Evolutionary conservation across 2,329 filamentous ascomycete species (phyloP).

Genomic region (Botrytis elliptica): DNA sequence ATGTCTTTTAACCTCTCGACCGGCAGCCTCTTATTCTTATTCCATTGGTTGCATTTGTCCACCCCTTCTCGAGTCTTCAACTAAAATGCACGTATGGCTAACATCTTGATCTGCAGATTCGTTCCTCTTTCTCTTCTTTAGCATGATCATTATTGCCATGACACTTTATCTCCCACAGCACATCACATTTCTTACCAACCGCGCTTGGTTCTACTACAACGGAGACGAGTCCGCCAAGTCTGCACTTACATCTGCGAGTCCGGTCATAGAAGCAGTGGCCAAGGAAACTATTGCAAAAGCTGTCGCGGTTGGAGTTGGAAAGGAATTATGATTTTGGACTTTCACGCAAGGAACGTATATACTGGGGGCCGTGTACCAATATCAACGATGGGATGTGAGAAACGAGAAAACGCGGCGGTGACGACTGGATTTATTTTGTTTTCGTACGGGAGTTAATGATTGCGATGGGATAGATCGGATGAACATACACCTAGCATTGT

Average conservation of each 20-base stretch:
- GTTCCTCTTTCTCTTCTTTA: slow-evolving; percentile 84
- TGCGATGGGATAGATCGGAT: slow-evolving; percentile 9
- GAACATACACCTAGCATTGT: slow-evolving; percentile 5
- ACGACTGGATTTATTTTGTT: slow-evolving; percentile 9
- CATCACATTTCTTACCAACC: slow-evolving; percentile 74
- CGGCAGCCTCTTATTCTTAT: neutral
- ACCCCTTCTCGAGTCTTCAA: neutral
- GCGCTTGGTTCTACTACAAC: slow-evolving; percentile 92
- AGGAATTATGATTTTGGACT: slow-evolving; percentile 31
- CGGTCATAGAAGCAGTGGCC: slow-evolving; percentile 29
- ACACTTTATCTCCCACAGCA: slow-evolving; percentile 94
- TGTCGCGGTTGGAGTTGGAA: slow-evolving; percentile 27
- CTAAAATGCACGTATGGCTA: neutral
- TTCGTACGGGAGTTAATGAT: slow-evolving; percentile 11
- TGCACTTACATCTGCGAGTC: slow-evolving; percentile 29
- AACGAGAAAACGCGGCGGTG: neutral
- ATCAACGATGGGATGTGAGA: slow-evolving; percentile 9
- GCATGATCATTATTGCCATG: slow-evolving; percentile 80
- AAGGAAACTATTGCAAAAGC: slow-evolving; percentile 33
- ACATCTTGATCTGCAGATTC: slow-evolving; percentile 61
- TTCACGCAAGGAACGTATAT: neutral
- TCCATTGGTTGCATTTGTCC: neutral
- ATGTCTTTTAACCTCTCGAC: slow-evolving; percentile 41
- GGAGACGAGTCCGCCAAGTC: slow-evolving; percentile 63
- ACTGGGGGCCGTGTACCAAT: slow-evolving; percentile 13